Conservation (phyloP, 768 basidiomycete species). For the Hypholoma fasciculare region DNA sequence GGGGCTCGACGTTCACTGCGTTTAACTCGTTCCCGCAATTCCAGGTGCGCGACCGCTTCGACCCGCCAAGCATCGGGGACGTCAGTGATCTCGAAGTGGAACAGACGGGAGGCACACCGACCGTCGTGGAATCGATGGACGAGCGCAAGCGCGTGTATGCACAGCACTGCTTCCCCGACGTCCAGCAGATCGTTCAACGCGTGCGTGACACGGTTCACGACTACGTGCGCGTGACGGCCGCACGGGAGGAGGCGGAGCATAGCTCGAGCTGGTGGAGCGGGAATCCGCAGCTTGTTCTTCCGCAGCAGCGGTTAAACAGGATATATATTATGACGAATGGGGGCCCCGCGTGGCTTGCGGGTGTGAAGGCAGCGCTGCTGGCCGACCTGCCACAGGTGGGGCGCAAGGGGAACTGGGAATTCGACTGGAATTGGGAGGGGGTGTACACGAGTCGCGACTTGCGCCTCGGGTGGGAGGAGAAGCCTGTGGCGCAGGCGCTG, state of each 20-base stretch:
- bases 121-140: slow-evolving; percentile 14
- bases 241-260: neutral
- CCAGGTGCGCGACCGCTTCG: slow-evolving; percentile 36
- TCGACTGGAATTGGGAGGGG: slow-evolving; percentile 41
- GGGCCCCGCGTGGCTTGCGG: slow-evolving; percentile 44
- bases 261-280: neutral
- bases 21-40: slow-evolving; percentile 56
- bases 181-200: slow-evolving; percentile 46
- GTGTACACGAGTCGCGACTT: slow-evolving; percentile 59
- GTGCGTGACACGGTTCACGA: slow-evolving; percentile 32
- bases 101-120: neutral
- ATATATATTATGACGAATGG: slow-evolving; percentile 72
- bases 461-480: slow-evolving; percentile 50
- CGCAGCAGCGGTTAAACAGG: neutral
- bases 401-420: slow-evolving; percentile 7
- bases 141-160: slow-evolving; percentile 35
- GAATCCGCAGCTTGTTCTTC: neutral
- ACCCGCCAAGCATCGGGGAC: slow-evolving; percentile 15
- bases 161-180: slow-evolving; percentile 52
- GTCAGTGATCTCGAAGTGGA: neutral
- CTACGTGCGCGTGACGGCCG: slow-evolving; percentile 20
- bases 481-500: slow-evolving; percentile 55
- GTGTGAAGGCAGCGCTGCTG: slow-evolving; percentile 21
- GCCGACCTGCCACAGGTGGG: slow-evolving; percentile 5
- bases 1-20: slow-evolving; percentile 42